Evolutionary conservation across 306 rosid species (phyloP), one percentile per base, ranked within the genome.

Genomic region (Gastrolobium bilobum): DNA sequence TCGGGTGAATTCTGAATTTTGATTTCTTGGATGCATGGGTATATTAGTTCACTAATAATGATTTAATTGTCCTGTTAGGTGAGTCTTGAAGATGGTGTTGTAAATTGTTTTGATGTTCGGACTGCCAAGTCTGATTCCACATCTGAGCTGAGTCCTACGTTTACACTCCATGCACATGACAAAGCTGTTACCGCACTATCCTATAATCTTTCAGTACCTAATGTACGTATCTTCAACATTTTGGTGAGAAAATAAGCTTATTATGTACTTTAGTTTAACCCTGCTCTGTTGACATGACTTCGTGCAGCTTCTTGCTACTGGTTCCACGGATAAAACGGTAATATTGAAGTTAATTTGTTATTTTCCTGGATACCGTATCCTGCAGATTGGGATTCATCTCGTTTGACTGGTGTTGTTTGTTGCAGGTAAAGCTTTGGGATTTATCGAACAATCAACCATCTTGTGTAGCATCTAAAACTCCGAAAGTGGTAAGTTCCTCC

Each of bases 351-450:
- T 42, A 40, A 10, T 31, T 57, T 54, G 38, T 62, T 59, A 40
- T 68, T 43, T 53, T 63, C 20, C 48, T 35, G 5, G 33, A 77
- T 67, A 63, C 14, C 10, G 51, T 39, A 62, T 13, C 64, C 13
- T 46, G 47, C 68, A 54, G 51, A 80, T 35, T 62, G 72, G 59
- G 72, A 68, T 58, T 63, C 38, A 35, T 81, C 29, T 51, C 31
- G 35, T 80, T 69, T 68, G 62, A 69, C 71, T 26, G 38, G 73
- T 71, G n/a, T 52, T 76, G 15, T 66, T 58, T 80, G 35, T 43
- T 77, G 76, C 82, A 92, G 98, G 94, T 92, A 63, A 95, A 92
- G 85, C 90, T 95, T 53, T 95, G 99, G 99, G 99, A 95, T 89
- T 84, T 92, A 81, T 87, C 98, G 7, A 92, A 95, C 83, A 90